Percentiles rank a stretch among this genome's conserved stretches.
phyloP scores from a whole-genome alignment of 2,329 filamentous ascomycete species.

The Calonectria pseudoturangicola region DNA sequence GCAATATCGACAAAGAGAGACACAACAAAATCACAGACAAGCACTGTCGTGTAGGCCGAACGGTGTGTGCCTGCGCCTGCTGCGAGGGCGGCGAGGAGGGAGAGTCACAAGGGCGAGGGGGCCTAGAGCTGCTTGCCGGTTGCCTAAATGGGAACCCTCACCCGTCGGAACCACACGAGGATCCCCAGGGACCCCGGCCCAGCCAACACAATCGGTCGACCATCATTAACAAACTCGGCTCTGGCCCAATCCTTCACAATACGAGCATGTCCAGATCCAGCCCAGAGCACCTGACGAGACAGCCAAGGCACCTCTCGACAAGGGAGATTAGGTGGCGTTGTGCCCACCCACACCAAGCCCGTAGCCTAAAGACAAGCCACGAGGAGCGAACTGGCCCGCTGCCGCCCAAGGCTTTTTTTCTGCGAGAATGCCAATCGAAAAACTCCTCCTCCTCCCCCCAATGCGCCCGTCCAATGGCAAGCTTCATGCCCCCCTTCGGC shows the following conservation, averaged over 20 bases:
- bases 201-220: conserved; percentile 9
- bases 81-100: neutral
- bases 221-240: conserved; percentile 19
- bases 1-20: neutral
- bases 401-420: conserved; percentile 4
- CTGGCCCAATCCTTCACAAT: conserved; percentile 17
- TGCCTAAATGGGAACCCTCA: conserved; percentile 32
- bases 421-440: conserved; percentile 15
- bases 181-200: conserved; percentile 22
- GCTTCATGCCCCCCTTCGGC: neutral
- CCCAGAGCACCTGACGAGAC: neutral
- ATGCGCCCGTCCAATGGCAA: neutral
- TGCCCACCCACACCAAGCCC: conserved; percentile 21
- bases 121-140: neutral
- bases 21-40: conserved; percentile 3
- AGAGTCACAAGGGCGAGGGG: conserved; percentile 10
- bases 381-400: neutral
- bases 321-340: conserved; percentile 33
- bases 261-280: conserved; percentile 17
- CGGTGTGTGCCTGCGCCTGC: too few species aligned
- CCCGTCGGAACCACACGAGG: conserved; percentile 26
- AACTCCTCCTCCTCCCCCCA: neutral
- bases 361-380: conserved; percentile 29
- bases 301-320: conserved; percentile 12
- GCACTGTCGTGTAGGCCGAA: too few species aligned